These are phyloP conservation scores for Colletotrichum endophyticum DNA, from an alignment of 2,329 filamentous ascomycete genomes.

Conservation along the genomic window DNA sequence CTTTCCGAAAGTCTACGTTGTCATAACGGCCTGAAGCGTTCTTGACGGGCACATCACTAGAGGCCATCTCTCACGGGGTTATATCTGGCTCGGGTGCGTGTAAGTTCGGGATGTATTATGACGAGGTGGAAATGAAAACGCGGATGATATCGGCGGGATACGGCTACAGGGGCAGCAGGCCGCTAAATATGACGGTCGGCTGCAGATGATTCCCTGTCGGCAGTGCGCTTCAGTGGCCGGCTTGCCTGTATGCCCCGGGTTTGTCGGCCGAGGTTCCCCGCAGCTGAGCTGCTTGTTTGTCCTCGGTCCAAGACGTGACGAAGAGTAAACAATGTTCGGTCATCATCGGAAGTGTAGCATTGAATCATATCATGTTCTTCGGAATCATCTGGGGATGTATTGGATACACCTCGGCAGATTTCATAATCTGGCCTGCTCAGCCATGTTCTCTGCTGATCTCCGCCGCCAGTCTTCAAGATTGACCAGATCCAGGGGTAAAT, in stretches of 20 bases:
- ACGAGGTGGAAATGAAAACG: background rate
- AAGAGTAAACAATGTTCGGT: background rate
- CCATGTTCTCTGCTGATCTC: background rate
- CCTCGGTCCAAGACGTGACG: background rate
- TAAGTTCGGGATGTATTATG: background rate
- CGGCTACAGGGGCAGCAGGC: background rate
- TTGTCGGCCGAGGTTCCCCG: background rate
- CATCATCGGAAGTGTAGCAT: background rate
- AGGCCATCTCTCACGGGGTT: background rate
- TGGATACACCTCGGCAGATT: background rate
- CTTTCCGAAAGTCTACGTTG: conserved; percentile 46
- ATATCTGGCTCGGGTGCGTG: background rate
- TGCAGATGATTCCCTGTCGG: background rate
- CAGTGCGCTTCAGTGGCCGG: background rate
- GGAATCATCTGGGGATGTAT: background rate
- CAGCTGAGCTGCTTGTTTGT: background rate
- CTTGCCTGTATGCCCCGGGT: background rate
- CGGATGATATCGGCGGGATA: background rate
- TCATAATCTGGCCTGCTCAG: background rate
- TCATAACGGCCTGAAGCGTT: conserved; percentile 42
- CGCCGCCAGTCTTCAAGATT: conserved; percentile 23
- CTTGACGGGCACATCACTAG: conserved; percentile 34
- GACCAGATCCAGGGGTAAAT: conserved; percentile 29
- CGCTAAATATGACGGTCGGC: background rate
- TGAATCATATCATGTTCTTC: background rate